Conservation (phyloP, 768 basidiomycete genomes). For the Candolleomyces eurysporus region DNA sequence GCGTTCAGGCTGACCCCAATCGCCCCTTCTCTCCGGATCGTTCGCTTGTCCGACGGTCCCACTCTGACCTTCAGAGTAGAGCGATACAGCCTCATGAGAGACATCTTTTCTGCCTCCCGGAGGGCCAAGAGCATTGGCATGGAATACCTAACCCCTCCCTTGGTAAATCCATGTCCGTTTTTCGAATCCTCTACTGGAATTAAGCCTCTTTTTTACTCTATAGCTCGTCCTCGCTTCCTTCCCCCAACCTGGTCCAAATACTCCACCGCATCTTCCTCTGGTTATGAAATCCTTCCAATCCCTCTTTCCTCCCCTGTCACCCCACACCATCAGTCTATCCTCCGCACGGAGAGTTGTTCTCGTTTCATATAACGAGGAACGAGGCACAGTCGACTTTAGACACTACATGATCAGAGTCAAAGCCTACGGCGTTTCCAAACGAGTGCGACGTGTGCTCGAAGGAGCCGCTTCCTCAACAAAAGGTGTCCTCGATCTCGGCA, state of each 20-base stretch:
- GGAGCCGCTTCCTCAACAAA: constrained; percentile 41
- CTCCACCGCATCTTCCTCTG: constrained; percentile 83
- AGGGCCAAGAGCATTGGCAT: constrained; percentile 74
- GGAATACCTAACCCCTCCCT: constrained; percentile 89
- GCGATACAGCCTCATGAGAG: constrained; percentile 88
- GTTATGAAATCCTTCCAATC: constrained; percentile 96
- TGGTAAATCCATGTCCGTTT: constrained; percentile 50
- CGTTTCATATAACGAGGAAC: constrained; percentile 84
- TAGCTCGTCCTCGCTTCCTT: constrained; percentile 93
- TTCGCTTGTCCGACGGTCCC: constrained; percentile 86
- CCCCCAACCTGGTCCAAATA: constrained; percentile 68
- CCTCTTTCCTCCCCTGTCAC: constrained; percentile 90
- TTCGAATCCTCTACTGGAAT: background rate
- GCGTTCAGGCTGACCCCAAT: constrained; percentile 87
- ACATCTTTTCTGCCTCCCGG: constrained; percentile 65
- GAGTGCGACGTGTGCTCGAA: constrained; percentile 84
- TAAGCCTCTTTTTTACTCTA: constrained; percentile 1
- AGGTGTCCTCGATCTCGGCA: constrained; percentile 73
- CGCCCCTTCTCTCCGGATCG: constrained; percentile 82
- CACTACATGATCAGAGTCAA: constrained; percentile 96
- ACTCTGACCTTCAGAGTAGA: constrained; percentile 92
- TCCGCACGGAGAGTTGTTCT: constrained; percentile 94
- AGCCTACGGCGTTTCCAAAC: constrained; percentile 89
- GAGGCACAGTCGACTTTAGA: constrained; percentile 85
- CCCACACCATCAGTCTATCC: constrained; percentile 74